Conservation (phyloP, 139 green algal species). For the Picochlorum sp. region DNA sequence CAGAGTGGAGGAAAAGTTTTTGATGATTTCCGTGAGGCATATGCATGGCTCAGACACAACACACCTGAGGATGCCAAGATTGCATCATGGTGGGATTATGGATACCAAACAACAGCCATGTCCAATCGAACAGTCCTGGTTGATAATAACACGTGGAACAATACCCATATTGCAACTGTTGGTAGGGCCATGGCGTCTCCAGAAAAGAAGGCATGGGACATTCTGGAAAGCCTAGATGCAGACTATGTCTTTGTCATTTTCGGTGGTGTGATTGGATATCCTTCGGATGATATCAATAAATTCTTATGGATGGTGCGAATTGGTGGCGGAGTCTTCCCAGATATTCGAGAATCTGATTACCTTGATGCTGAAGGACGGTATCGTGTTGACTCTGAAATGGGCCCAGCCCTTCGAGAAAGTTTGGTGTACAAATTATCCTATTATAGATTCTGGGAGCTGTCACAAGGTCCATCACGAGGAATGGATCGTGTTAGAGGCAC, state of each 20-base stretch:
- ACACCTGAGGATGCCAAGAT: slow-evolving; percentile 66
- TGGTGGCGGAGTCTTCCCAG: slow-evolving; percentile 65
- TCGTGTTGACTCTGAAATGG: slow-evolving; percentile 58
- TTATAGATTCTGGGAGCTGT: slow-evolving; percentile 71
- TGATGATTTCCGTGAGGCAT: slow-evolving; percentile 86
- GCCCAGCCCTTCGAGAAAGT: slow-evolving; percentile 56
- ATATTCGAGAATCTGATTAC: slow-evolving; percentile 92
- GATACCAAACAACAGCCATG: slow-evolving; percentile 93
- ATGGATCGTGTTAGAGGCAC: slow-evolving; percentile 75
- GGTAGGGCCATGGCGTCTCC: slow-evolving; percentile 70
- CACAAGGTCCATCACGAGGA: slow-evolving; percentile 38
- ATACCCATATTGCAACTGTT: slow-evolving; percentile 89
- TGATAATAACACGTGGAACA: slow-evolving; percentile 98
- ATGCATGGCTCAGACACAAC: slow-evolving; percentile 81
- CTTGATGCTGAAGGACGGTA: slow-evolving; percentile 64
- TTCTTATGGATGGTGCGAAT: slow-evolving; percentile 97
- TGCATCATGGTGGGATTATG: slow-evolving; percentile 85
- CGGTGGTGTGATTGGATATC: slow-evolving; percentile 78
- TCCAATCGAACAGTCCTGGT: slow-evolving; percentile 85
- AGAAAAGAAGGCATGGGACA: slow-evolving; percentile 67
- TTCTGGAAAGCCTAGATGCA: slow-evolving; percentile 76
- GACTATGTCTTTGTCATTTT: slow-evolving; percentile 97
- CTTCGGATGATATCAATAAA: slow-evolving; percentile 94
- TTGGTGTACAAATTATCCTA: slow-evolving; percentile 86
- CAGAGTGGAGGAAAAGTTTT: slow-evolving; percentile 57